Percentiles rank a stretch among this genome's conserved stretches.
Evolutionary conservation across 495 filamentous ascomycete species (phyloP).

Genomic region (Xylaria nigripes): DNA sequence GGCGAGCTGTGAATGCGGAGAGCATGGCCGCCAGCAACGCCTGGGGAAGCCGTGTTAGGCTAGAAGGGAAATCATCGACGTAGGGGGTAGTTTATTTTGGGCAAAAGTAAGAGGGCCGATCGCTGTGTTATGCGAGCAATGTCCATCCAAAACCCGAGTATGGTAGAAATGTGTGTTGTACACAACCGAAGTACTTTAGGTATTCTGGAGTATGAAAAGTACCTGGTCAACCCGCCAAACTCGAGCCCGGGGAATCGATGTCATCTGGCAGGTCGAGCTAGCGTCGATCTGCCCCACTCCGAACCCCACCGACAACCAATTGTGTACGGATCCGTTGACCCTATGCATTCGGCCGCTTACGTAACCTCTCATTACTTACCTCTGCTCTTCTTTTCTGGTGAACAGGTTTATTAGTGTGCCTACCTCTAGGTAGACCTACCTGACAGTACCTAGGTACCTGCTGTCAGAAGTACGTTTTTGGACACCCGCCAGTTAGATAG

Average conservation of each 20-base stretch:
- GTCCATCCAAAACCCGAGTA: background rate
- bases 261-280: constrained; percentile 3
- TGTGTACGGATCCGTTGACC: too few species aligned
- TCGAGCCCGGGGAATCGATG: background rate
- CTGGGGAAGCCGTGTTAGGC: constrained; percentile 16
- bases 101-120: background rate
- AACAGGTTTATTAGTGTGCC: too few species aligned
- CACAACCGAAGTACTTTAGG: background rate
- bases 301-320: background rate
- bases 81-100: background rate
- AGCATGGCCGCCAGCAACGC: constrained; percentile 58
- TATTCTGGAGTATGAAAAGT: background rate
- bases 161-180: background rate
- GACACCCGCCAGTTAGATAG: too few species aligned
- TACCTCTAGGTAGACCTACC: too few species aligned
- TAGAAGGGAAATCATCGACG: constrained; percentile 6
- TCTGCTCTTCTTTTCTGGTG: too few species aligned
- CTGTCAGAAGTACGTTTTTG: too few species aligned
- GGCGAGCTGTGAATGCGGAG: constrained; percentile 92
- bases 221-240: background rate
- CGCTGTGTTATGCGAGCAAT: background rate
- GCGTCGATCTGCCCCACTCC: background rate
- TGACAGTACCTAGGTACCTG: too few species aligned
- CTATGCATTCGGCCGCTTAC: too few species aligned
- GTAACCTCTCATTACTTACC: too few species aligned